These are phyloP conservation scores for Nicotiana paniculata DNA, from an alignment of 257 asterid species.

Conservation along the genomic window DNA sequence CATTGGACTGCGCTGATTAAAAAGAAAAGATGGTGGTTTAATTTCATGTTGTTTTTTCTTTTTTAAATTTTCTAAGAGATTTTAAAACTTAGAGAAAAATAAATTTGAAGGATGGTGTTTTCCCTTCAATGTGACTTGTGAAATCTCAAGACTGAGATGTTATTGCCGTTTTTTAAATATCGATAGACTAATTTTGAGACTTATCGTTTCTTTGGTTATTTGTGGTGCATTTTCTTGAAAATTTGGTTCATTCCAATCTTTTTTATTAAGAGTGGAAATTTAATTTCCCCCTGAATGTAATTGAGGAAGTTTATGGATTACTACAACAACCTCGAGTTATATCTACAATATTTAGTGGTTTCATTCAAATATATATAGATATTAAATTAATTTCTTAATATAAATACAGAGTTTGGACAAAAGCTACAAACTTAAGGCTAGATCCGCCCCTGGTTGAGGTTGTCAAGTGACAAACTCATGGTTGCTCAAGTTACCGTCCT, in stretches of 20 bases:
- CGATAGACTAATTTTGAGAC: not conserved
- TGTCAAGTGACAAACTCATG: no score
- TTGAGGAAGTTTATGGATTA: no score
- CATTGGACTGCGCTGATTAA: conserved; percentile 21
- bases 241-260: no score
- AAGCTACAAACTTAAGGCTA: no score
- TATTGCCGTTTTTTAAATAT: not conserved
- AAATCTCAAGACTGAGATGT: not conserved
- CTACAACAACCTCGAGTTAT: no score
- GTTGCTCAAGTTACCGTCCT: no score
- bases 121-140: not conserved
- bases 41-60: not conserved
- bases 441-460: no score
- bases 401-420: rapidly evolving
- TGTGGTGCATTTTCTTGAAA: not conserved
- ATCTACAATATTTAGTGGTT: no score
- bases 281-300: no score
- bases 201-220: not conserved
- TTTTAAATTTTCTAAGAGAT: not conserved
- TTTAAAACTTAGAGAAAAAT: not conserved
- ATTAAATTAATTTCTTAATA: no score
- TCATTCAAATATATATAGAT: no score
- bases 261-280: no score
- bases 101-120: not conserved
- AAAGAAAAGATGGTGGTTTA: not conserved